phyloP scores from a whole-genome alignment of 495 filamentous ascomycete species.

The Neurospora sp. region DNA sequence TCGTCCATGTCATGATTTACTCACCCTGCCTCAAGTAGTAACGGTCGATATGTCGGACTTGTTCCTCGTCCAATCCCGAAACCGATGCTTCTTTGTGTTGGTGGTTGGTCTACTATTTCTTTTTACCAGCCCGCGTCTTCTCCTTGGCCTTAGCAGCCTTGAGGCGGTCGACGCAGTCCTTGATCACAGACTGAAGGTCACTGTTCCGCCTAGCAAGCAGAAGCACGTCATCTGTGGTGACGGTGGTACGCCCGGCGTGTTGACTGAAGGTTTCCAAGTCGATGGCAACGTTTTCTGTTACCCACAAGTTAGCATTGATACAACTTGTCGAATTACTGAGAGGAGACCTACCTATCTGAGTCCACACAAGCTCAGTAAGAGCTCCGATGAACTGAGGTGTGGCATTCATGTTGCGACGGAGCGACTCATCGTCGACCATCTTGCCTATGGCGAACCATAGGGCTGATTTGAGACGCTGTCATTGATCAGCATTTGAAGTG shows the following conservation, averaged over 20 bases:
- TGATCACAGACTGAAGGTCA: constrained; percentile 64
- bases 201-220: constrained; percentile 79
- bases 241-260: constrained; percentile 74
- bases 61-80: neutral
- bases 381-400: constrained; percentile 94
- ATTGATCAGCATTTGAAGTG: neutral
- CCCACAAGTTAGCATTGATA: neutral
- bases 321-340: neutral
- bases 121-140: constrained; percentile 13
- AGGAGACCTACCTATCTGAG: constrained; percentile 59
- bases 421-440: constrained; percentile 77
- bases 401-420: constrained; percentile 67
- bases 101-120: neutral
- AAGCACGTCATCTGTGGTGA: constrained; percentile 79
- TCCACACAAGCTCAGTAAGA: constrained; percentile 83
- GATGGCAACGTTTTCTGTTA: constrained; percentile 56
- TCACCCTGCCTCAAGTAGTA: neutral
- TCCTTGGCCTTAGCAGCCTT: constrained; percentile 30
- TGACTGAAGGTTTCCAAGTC: constrained; percentile 78
- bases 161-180: constrained; percentile 52
- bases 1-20: neutral
- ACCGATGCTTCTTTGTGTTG: neutral
- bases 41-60: neutral
- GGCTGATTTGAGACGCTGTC: constrained; percentile 77
- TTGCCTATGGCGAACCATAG: constrained; percentile 89